Evolutionary conservation across 2,329 filamentous ascomycete genomes (phyloP).

Genomic region (Verticillium dahliae): DNA sequence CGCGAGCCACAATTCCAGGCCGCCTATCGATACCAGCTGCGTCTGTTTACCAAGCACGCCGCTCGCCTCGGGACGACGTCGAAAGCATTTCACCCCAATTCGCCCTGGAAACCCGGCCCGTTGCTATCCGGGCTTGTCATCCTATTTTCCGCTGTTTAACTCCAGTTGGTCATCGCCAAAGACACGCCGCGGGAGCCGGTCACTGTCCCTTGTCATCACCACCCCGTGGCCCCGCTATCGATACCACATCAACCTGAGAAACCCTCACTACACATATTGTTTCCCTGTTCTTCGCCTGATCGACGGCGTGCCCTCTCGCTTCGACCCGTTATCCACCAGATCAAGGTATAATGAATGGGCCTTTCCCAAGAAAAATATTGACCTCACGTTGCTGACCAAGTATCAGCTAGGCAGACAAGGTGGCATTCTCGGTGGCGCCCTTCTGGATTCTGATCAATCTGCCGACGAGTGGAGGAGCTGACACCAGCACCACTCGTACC

Average conservation of each 20-base stretch:
- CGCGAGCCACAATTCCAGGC: neutral
- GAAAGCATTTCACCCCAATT: neutral
- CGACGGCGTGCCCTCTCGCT: neutral
- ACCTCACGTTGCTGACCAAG: neutral
- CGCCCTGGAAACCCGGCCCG: neutral
- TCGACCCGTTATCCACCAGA: neutral
- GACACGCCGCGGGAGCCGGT: neutral
- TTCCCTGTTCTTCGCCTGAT: neutral
- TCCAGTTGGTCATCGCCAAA: neutral
- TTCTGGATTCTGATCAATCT: neutral
- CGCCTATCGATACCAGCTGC: neutral
- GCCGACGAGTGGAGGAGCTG: neutral
- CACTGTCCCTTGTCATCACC: neutral
- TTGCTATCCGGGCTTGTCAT: neutral
- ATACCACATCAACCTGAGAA: neutral
- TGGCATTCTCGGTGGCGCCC: neutral
- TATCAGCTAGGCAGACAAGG: neutral
- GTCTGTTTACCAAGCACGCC: neutral
- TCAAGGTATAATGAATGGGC: neutral
- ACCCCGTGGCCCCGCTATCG: neutral
- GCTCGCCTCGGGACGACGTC: neutral
- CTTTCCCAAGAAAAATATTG: neutral
- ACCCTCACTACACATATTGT: neutral
- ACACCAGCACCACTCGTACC: neutral
- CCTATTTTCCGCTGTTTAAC: neutral